Base-by-base conservation (phyloP, 345 rosid species). In the Psidium friedrichsthalianum region DNA sequence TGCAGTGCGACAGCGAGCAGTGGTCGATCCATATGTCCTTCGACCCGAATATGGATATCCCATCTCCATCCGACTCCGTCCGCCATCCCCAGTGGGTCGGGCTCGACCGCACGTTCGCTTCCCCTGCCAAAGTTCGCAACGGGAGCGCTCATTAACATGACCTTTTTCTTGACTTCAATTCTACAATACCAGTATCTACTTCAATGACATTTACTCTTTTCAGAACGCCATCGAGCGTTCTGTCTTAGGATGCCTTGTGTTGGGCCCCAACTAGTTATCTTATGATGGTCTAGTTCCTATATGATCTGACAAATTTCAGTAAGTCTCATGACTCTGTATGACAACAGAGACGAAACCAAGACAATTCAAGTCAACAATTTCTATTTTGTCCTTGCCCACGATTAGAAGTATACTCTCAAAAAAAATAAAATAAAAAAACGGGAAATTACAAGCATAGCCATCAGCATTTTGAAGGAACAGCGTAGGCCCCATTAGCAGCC, bases 11-110 rank as follows among this genome's bases (percentile, higher is more conserved):
- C 2, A 97, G 89, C 5, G 98, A 95, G 89, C 99, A 97, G 56
- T 97, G 99, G 86, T 97, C 99, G 24, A 97, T 93, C 99, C 99
- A 97, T 84, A 97, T 87, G 91, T 97, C 98, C 64, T 91, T 92
- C 24, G 98, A 84, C n/a, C 99, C 99, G 55, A 95, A 96, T 54
- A 97, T 90, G 36, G 98, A 96, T 85, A 97, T 97, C 24, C 98
- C 99, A 51, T 97, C 99, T 20, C 99, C 99, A 88, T 97, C 99
- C 6, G 99, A 97, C 85, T 86, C 58, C 1, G 98, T 91, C 47
- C 99, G 87, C 90, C 87, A 96, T 1, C 99, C 99, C 20, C 90
- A 96, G 86, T 96, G 98, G 0, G 94, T 88, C 81, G 98, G 97
- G 83, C 98, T 97, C 54, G 99, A 96, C 74, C 99, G 90, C 55